Evolutionary conservation across 2,329 filamentous ascomycete genomes (phyloP).

Genomic region (Colletotrichum echinochloae): DNA sequence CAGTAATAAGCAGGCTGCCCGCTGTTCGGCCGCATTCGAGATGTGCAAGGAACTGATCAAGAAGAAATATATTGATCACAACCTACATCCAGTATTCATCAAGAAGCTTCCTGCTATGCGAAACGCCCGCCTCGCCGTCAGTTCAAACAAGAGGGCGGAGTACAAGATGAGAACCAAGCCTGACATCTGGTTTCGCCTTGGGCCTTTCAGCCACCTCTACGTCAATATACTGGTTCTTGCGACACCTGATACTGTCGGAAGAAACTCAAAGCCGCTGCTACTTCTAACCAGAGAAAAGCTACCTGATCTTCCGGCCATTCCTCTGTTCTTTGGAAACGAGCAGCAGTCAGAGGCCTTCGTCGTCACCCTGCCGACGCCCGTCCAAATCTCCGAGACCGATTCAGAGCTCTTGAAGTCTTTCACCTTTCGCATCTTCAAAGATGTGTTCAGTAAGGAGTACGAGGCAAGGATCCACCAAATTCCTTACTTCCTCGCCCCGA

Average conservation of each 20-base stretch:
- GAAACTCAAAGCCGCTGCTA: slow-evolving; percentile 72
- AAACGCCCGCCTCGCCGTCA: slow-evolving; percentile 88
- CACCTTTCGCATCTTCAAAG: slow-evolving; percentile 80
- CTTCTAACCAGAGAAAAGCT: slow-evolving; percentile 77
- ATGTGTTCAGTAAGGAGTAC: slow-evolving; percentile 91
- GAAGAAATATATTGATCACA: slow-evolving; percentile 75
- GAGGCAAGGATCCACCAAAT: slow-evolving; percentile 71
- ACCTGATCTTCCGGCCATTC: slow-evolving; percentile 74
- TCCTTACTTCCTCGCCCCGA: slow-evolving; percentile 86
- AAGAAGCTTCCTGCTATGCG: slow-evolving; percentile 83
- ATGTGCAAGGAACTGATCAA: slow-evolving; percentile 78
- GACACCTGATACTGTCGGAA: slow-evolving; percentile 66
- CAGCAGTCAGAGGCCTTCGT: slow-evolving; percentile 69
- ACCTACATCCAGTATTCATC: slow-evolving; percentile 79
- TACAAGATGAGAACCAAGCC: slow-evolving; percentile 88
- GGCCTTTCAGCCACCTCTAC: slow-evolving; percentile 65
- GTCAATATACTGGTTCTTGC: slow-evolving; percentile 71
- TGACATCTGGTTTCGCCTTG: slow-evolving; percentile 71
- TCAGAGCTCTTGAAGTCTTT: slow-evolving; percentile 74
- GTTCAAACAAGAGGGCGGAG: slow-evolving; percentile 76
- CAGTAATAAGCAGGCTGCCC: slow-evolving; percentile 80
- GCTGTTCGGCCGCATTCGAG: slow-evolving; percentile 89
- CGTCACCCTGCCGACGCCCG: slow-evolving; percentile 53
- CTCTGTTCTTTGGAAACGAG: slow-evolving; percentile 77
- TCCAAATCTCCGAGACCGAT: slow-evolving; percentile 58